phyloP scores from a whole-genome alignment of 495 filamentous ascomycete genomes.

The Usnea hakonensis region DNA sequence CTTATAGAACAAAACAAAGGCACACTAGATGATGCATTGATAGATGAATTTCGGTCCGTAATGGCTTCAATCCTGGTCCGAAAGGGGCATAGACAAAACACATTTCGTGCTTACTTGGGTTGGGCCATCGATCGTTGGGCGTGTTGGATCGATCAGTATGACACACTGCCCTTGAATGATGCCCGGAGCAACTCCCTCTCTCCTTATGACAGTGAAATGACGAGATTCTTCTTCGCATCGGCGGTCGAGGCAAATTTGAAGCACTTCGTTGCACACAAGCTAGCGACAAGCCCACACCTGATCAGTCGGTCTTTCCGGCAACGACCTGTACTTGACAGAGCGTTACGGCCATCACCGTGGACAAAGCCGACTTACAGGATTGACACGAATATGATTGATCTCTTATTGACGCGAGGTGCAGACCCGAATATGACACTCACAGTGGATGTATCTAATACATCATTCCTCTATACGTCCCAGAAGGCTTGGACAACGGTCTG shows the following conservation, averaged over 20 bases:
- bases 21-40: background rate
- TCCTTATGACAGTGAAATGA: background rate
- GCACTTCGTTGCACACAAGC: background rate
- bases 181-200: no score
- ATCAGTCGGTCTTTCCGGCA: background rate
- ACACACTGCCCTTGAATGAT: background rate
- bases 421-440: background rate
- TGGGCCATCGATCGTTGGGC: background rate
- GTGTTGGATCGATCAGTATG: background rate
- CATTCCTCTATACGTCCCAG: background rate
- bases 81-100: background rate
- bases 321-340: conserved; percentile 1
- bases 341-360: background rate
- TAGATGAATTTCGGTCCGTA: background rate
- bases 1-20: background rate
- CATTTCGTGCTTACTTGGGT: background rate
- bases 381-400: background rate
- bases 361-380: background rate
- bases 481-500: background rate
- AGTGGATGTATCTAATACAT: no score
- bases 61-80: background rate
- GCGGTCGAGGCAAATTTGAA: background rate
- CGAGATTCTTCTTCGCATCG: background rate
- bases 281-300: background rate
- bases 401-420: conserved; percentile 2